These are phyloP conservation scores for Stagonosporopsis tanaceti DNA, from an alignment of 2,329 filamentous ascomycete species.

Conservation along the genomic window DNA sequence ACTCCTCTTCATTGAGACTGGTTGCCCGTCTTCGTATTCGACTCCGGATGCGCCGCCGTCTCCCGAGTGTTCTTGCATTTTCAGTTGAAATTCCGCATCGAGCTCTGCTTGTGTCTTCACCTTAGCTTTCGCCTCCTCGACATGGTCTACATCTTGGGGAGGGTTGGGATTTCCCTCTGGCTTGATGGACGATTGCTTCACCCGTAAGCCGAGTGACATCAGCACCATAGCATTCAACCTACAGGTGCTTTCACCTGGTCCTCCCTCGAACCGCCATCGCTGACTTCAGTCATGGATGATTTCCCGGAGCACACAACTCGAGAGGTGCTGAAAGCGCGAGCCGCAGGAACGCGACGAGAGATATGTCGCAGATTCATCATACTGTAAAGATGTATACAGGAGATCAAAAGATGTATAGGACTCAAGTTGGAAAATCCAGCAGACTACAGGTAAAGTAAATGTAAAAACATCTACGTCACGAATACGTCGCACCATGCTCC, in stretches of 20 bases:
- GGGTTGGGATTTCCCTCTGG: slow-evolving; percentile 12
- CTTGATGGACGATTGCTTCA: slow-evolving; percentile 22
- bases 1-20: slow-evolving; percentile 74
- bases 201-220: neutral
- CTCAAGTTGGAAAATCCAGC: neutral
- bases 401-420: neutral
- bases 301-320: slow-evolving; percentile 12
- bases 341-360: slow-evolving; percentile 6
- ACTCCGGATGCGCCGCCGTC: slow-evolving; percentile 75
- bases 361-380: slow-evolving; percentile 16
- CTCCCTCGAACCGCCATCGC: slow-evolving; percentile 6
- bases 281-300: slow-evolving; percentile 18
- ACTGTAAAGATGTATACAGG: neutral
- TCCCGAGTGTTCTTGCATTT: slow-evolving; percentile 71
- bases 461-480: slow-evolving; percentile 29
- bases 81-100: slow-evolving; percentile 71
- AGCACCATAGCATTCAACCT: neutral
- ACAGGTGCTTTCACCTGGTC: slow-evolving; percentile 16
- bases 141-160: slow-evolving; percentile 14
- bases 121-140: slow-evolving; percentile 30
- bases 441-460: neutral
- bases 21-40: slow-evolving; percentile 77
- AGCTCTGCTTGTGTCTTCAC: slow-evolving; percentile 68
- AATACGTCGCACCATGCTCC: too few relatives aligned
- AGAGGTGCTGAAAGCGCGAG: slow-evolving; percentile 18